Conservation (phyloP, 1,284 basidiomycete genomes). For the Ustilago cynodontis region DNA sequence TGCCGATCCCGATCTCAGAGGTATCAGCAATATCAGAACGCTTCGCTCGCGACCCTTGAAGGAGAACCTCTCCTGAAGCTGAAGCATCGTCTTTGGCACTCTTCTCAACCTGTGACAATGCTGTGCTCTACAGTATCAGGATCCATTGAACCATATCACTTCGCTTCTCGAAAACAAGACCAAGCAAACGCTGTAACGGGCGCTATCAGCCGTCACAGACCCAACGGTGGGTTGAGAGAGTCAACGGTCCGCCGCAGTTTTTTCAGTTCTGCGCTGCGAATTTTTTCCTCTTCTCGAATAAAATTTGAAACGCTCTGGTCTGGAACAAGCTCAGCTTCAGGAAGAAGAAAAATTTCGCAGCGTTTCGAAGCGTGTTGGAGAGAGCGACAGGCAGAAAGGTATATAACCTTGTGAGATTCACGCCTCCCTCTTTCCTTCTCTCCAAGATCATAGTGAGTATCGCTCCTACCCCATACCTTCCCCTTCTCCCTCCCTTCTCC, state of each 20-base stretch:
- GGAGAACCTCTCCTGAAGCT: neutral
- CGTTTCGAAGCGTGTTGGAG: neutral
- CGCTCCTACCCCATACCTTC: slow-evolving; percentile 31
- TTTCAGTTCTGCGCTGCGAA: slow-evolving; percentile 2
- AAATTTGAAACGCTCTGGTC: no score
- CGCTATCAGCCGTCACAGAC: slow-evolving; percentile 5
- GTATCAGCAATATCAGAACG: neutral
- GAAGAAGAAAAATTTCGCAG: slow-evolving; percentile 21
- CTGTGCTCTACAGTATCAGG: no score
- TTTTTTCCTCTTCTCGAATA: slow-evolving; percentile 5
- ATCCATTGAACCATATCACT: no score
- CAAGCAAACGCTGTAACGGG: neutral
- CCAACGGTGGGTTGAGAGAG: neutral
- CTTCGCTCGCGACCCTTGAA: neutral
- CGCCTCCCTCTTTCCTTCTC: slow-evolving; percentile 46
- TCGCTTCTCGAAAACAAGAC: no score
- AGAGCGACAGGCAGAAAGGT: slow-evolving; percentile 16
- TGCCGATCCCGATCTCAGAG: neutral
- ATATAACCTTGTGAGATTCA: slow-evolving; percentile 38
- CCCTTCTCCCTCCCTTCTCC: neutral
- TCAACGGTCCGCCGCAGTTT: slow-evolving; percentile 15
- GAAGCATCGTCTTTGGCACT: neutral
- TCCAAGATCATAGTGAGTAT: slow-evolving; percentile 60
- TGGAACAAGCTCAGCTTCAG: neutral
- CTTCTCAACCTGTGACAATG: neutral